A percentile compares a stretch with the other conserved stretches of the same genome.
Conservation (phyloP, 805 yeast species). For the Saturnispora kantuleensis region DNA sequence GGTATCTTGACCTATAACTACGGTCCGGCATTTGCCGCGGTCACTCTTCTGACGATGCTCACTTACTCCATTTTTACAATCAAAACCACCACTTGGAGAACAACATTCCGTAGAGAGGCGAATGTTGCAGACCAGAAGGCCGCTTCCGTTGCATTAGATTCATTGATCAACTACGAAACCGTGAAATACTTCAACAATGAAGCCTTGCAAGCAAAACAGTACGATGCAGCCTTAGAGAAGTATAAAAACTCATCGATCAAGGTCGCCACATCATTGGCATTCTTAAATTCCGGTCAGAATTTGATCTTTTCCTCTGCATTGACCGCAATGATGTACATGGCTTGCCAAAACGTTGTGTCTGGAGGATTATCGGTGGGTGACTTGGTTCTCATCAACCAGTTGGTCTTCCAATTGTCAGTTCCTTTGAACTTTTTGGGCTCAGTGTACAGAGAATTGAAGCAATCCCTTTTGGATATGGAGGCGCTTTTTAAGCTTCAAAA, state of each 20-base stretch:
- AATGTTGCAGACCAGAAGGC: conserved; percentile 92
- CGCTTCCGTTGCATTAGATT: conserved; percentile 90
- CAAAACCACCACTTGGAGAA: conserved; percentile 92
- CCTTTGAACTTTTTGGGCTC: conserved; percentile 93
- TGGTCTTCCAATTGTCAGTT: conserved; percentile 91
- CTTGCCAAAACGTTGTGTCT: conserved; percentile 81
- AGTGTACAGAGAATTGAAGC: conserved; percentile 90
- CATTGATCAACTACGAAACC: conserved; percentile 87
- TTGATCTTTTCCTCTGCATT: conserved; percentile 77
- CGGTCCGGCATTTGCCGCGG: conserved; percentile 81
- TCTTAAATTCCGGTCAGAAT: conserved; percentile 70
- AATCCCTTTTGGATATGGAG: conserved; percentile 92
- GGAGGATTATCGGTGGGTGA: conserved; percentile 89
- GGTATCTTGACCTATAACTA: conserved; percentile 90
- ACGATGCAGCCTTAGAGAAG: conserved; percentile 59
- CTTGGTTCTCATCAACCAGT: conserved; percentile 85
- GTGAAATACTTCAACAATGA: conserved; percentile 95
- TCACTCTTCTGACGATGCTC: conserved; percentile 81
- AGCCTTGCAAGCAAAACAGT: conserved; percentile 63
- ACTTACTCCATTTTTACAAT: conserved; percentile 83
- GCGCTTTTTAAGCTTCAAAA: conserved; percentile 78
- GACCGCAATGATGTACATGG: conserved; percentile 98
- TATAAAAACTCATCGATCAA: conserved; percentile 71
- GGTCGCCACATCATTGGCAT: conserved; percentile 78
- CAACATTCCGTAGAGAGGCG: conserved; percentile 80